Evolutionary conservation across 2,329 filamentous ascomycete genomes (phyloP), one percentile per base, ranked within the genome.

Genomic region (Fusarium sp.): DNA sequence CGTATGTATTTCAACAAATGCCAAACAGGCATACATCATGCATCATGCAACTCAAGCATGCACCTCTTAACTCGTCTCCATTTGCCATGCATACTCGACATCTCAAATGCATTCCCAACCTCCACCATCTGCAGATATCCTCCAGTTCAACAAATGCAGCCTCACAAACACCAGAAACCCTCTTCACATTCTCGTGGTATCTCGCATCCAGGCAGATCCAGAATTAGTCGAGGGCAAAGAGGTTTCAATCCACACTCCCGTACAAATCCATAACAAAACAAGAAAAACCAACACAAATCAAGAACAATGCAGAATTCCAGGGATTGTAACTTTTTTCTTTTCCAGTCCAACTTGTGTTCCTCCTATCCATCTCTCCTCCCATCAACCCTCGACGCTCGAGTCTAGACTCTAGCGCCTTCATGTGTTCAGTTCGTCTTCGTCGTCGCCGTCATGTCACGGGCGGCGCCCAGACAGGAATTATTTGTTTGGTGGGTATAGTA

Each of bases 391-490:
- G 27, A 11, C 60, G 57, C 73, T 68, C 60, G 69, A 68, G 64
- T 62, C 70, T 47, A 65, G 68, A 77, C 76, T 74, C 66, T 60
- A 70, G 63, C 58, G 60, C 69, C 66, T 43, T 69, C 68, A 65
- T 70, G 22, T 68, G 73, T 73, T 76, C 74, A 70, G 73, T 73
- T 76, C 74, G 71, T 77, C 73, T 73, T 78, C 77, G 75, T 79
- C 72, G 74, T 81, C 47, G 47, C 47, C 47, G 47, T 82, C 81
- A 71, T 81, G 76, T 79, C 79, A 77, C 78, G 74, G 76, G 64
- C 69, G 74, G 70, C 78, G 80, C 76, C 78, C 79, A 79, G 81
- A 81, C 80, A 80, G 80, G 79, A 78, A 84, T 84, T 84, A 84
- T 80, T 75, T 52, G 47, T 52, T 52, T 75, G 80, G 79, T 79